These are phyloP conservation scores for Byssoonygena ceratinophila DNA, from an alignment of 2,329 filamentous ascomycete species.

Conservation along the genomic window DNA sequence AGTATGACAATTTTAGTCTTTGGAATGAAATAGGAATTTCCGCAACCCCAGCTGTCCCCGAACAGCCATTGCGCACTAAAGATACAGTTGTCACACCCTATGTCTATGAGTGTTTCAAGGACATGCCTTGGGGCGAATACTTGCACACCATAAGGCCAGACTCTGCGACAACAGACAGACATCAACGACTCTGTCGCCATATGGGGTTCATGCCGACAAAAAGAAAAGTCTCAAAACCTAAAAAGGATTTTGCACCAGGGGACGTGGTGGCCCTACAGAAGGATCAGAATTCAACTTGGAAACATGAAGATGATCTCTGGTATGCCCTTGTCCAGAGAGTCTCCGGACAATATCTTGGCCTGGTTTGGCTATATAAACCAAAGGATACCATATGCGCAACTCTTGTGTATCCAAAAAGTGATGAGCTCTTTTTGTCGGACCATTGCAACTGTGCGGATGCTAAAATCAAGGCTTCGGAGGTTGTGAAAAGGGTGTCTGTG, in stretches of 20 bases:
- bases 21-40: constrained; percentile 44
- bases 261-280: constrained; percentile 42
- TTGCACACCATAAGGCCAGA: constrained; percentile 21
- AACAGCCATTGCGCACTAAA: constrained; percentile 11
- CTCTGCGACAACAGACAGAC: constrained; percentile 34
- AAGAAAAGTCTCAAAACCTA: constrained; percentile 27
- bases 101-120: constrained; percentile 52
- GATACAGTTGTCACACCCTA: constrained; percentile 61
- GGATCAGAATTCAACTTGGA: constrained; percentile 48
- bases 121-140: constrained; percentile 47
- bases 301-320: constrained; percentile 47
- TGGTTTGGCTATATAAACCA: constrained; percentile 65
- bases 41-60: constrained; percentile 25
- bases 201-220: constrained; percentile 4
- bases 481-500: constrained; percentile 49
- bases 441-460: constrained; percentile 58
- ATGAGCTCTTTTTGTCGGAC: constrained; percentile 67
- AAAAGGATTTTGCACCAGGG: constrained; percentile 30
- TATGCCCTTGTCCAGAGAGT: constrained; percentile 58
- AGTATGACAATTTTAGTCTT: constrained; percentile 35
- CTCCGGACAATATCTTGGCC: constrained; percentile 42
- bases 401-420: constrained; percentile 57
- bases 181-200: not conserved
- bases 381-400: constrained; percentile 58
- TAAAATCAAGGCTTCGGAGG: constrained; percentile 45